Evolutionary conservation across 129 eudicot species (phyloP), one percentile per base, ranked within the genome.

Genomic region (Ambrosia trifida): DNA sequence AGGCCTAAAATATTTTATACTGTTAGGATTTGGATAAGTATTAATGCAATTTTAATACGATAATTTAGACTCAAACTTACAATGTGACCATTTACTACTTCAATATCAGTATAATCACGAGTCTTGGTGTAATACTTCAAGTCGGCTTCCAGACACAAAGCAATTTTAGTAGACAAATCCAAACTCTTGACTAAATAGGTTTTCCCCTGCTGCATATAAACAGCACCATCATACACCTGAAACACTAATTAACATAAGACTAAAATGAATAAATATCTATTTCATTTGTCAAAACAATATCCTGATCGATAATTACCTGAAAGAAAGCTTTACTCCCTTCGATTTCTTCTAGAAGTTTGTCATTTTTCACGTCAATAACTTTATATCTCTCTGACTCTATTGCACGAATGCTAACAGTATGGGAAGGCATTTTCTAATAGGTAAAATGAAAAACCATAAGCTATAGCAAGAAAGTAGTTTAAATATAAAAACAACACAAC

Each of bases 161-260:
- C 99, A 79, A 79, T 78, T 83, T 83, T 90, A 66, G 68, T 79
- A 41, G 88, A 79, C 66, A 95, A 72, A 84, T 95, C 86, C 63
- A 95, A 79, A 66, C 83, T 78, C 79, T 95, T 85, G 47, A 90
- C 96, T 47, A 95, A 75, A 81, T 85, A 95, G 18, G 93, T 87
- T 81, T 88, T 84, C 77, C 96, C 99, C 69, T 95, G 99, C 51
- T 95, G 87, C 96, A 95, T 80, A 72, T 95, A 95, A 10, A 90
- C 96, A 44, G 96, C 97, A 79, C 99, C 99, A 40, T 95, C 99
- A 84, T 95, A 95, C 45, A 95, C 96, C 99, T 95, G 87, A 72
- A 82, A 57, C 16, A 73, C 68, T 60, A 76, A 9, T 46, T 41
- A 68, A 19, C 58, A 53, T 63, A 28, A 7, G 36, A 69, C 44